Percentiles rank a stretch among this genome's conserved stretches.
Evolutionary conservation across 164 flowering plant species (phyloP).

Genomic region (Annona squamosa): DNA sequence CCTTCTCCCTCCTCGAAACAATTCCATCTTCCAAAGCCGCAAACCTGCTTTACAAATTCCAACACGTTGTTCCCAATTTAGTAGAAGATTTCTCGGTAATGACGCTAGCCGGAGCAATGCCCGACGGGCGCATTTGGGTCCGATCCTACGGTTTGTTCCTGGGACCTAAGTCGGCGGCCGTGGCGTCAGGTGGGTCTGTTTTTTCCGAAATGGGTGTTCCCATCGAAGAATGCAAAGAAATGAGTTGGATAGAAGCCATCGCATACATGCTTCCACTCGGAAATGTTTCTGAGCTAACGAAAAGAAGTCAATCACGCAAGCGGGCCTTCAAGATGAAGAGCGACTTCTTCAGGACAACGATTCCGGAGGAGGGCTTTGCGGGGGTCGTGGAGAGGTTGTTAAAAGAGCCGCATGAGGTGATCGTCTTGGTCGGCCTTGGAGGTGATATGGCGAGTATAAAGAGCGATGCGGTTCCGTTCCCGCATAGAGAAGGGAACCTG

Average conservation of each 20-base stretch:
- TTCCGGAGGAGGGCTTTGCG: slow-evolving; percentile 3
- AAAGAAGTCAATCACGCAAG: not conserved
- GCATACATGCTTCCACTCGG: not conserved
- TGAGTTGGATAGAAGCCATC: slow-evolving; percentile 15
- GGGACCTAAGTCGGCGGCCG: not conserved
- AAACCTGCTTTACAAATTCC: slow-evolving; percentile 6
- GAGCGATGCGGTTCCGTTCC: slow-evolving; percentile 17
- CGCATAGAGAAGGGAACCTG: slow-evolving; percentile 18
- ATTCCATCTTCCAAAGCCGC: slow-evolving; percentile 4
- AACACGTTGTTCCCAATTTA: slow-evolving; percentile 3
- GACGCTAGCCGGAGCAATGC: not conserved
- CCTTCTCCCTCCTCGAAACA: slow-evolving; percentile 4
- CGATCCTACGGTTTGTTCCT: slow-evolving; percentile 1
- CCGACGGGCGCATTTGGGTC: not conserved
- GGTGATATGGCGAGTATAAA: slow-evolving; percentile 17
- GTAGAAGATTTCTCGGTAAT: slow-evolving; percentile 10
- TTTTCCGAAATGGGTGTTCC: slow-evolving; percentile 10
- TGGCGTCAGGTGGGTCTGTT: not conserved
- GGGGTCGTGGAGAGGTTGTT: slow-evolving; percentile 3
- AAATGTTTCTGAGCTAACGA: not conserved
- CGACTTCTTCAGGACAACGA: slow-evolving; percentile 7
- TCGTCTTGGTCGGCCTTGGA: slow-evolving; percentile 18
- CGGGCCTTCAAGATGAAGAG: slow-evolving; percentile 1
- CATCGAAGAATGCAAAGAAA: slow-evolving; percentile 5
- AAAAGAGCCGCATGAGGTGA: not conserved